Evolutionary conservation across 331 rosid species (phyloP).

Genomic region (Acacia concinna): DNA sequence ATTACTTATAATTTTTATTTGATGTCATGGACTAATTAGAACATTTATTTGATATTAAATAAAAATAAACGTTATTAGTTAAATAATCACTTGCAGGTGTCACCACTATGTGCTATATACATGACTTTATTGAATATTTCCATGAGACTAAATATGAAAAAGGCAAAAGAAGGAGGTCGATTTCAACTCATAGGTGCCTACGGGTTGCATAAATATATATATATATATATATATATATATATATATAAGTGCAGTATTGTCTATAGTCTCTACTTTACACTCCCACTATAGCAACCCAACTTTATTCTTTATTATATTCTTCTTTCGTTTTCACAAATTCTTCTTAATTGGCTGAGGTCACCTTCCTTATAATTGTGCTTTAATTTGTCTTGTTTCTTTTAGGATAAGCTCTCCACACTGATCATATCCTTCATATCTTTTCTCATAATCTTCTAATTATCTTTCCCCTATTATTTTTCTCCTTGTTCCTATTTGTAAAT

Average conservation of each 20-base stretch:
- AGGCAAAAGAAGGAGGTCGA: background rate
- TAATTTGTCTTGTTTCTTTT: conserved; percentile 24
- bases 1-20: background rate
- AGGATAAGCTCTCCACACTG: conserved; percentile 52
- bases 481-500: background rate
- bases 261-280: conserved; percentile 56
- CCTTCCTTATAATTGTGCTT: conserved; percentile 28
- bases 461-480: background rate
- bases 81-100: background rate
- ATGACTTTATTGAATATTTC: conserved; percentile 16
- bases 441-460: conserved; percentile 12
- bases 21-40: background rate
- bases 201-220: background rate
- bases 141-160: background rate
- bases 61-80: background rate
- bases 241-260: conserved; percentile 20
- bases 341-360: conserved; percentile 34
- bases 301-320: conserved; percentile 9
- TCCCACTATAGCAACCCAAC: conserved; percentile 46
- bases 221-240: background rate
- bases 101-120: background rate
- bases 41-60: background rate
- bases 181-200: background rate
- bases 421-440: conserved; percentile 13
- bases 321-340: conserved; percentile 29